phyloP scores from a whole-genome alignment of 148 eudicot species.

The Vaccinium macrocarpon region DNA sequence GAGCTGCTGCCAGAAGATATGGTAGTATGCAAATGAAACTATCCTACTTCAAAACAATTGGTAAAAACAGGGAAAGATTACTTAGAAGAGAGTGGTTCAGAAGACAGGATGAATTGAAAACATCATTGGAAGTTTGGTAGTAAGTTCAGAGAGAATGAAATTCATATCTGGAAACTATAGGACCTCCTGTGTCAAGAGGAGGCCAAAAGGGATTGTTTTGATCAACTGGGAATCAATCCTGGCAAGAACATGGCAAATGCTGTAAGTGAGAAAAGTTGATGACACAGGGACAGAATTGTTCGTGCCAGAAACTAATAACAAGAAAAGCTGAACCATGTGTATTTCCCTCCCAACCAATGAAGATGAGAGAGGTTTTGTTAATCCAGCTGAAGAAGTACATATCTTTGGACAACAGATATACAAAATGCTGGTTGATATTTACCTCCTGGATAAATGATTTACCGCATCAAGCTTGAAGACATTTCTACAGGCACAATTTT shows the following conservation, averaged over 20 bases:
- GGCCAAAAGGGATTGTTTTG: background rate
- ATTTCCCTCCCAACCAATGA: background rate
- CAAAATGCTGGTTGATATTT: background rate
- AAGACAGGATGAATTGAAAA: background rate
- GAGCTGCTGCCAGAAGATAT: background rate
- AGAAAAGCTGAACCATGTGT: background rate
- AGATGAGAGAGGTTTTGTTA: background rate
- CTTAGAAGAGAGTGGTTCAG: background rate
- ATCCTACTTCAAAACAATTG: background rate
- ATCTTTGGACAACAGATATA: background rate
- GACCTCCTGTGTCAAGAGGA: background rate
- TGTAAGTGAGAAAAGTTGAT: background rate
- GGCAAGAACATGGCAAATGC: background rate
- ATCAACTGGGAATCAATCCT: background rate
- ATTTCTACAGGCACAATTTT: background rate
- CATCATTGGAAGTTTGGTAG: background rate
- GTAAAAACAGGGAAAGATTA: background rate
- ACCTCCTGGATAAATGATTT: background rate
- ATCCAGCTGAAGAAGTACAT: background rate
- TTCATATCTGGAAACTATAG: background rate
- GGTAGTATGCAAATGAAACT: background rate
- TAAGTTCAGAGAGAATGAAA: background rate
- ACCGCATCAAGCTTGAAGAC: background rate
- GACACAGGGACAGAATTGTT: background rate
- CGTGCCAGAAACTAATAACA: background rate